phyloP scores from a whole-genome alignment of 2,329 filamentous ascomycete genomes.

The Sclerotinia spermophila region DNA sequence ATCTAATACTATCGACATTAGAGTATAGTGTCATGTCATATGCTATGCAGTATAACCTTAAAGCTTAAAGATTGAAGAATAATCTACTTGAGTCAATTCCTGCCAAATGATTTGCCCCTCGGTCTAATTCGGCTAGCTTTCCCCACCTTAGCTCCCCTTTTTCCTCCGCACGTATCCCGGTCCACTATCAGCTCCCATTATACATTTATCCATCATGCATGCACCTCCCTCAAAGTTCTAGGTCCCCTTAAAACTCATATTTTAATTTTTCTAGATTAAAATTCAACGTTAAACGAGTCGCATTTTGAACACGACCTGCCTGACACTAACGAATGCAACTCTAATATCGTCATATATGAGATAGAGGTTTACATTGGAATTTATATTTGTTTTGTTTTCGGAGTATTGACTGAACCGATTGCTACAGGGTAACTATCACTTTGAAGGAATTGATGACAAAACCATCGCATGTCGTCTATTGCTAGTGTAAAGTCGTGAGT shows the following conservation, averaged over 20 bases:
- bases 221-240: neutral
- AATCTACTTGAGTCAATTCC: neutral
- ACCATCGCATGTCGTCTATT: neutral
- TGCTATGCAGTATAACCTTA: neutral
- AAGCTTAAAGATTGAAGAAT: neutral
- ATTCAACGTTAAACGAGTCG: neutral
- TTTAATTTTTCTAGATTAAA: neutral
- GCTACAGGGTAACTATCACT: no score
- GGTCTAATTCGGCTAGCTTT: neutral
- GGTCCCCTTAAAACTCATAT: neutral
- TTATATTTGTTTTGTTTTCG: fast-evolving
- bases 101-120: neutral
- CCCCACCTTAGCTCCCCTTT: neutral
- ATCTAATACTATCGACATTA: neutral
- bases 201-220: no score
- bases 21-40: neutral
- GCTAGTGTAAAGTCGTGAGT: neutral
- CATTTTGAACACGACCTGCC: neutral
- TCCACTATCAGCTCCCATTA: neutral
- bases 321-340: neutral
- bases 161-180: neutral
- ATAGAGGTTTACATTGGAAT: neutral
- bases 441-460: no score
- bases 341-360: neutral
- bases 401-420: neutral